Evolutionary conservation across 805 yeast genomes (phyloP).

Genomic region (Kodamaea kakaduensis): DNA sequence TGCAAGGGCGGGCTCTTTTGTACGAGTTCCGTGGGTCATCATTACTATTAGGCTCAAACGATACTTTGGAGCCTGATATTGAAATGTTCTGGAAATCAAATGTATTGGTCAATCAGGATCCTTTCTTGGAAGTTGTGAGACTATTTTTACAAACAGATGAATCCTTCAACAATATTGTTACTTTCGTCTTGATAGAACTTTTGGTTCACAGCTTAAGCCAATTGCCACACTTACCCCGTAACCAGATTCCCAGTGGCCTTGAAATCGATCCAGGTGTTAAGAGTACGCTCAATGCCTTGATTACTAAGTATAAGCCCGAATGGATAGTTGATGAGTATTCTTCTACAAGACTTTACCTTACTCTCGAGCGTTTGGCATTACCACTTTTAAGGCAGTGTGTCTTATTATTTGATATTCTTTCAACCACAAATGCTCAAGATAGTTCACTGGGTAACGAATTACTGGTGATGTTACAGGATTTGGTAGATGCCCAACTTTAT

Average conservation of each 20-base stretch:
- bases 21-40: conserved; percentile 12
- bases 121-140: conserved; percentile 36
- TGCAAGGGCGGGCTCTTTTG: conserved; percentile 36
- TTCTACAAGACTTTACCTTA: too few relatives aligned
- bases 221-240: neutral
- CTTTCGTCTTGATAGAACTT: conserved; percentile 28
- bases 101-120: conserved; percentile 17
- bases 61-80: conserved; percentile 15
- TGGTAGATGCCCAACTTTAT: conserved; percentile 15
- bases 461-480: conserved; percentile 16
- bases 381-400: conserved; percentile 36
- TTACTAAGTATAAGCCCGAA: too few relatives aligned
- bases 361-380: conserved; percentile 20
- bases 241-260: conserved; percentile 19
- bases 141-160: conserved; percentile 44
- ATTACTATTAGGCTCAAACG: conserved; percentile 9
- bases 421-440: conserved; percentile 26
- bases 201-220: neutral
- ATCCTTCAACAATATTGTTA: conserved; percentile 34
- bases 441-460: conserved; percentile 15
- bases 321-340: too few relatives aligned
- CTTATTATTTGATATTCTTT: conserved; percentile 31
- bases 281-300: too few relatives aligned
- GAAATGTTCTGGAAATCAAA: conserved; percentile 24
- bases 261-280: conserved; percentile 23